These are phyloP conservation scores for Fusarium hostae DNA, from an alignment of 2,329 filamentous ascomycete species.

Conservation along the genomic window DNA sequence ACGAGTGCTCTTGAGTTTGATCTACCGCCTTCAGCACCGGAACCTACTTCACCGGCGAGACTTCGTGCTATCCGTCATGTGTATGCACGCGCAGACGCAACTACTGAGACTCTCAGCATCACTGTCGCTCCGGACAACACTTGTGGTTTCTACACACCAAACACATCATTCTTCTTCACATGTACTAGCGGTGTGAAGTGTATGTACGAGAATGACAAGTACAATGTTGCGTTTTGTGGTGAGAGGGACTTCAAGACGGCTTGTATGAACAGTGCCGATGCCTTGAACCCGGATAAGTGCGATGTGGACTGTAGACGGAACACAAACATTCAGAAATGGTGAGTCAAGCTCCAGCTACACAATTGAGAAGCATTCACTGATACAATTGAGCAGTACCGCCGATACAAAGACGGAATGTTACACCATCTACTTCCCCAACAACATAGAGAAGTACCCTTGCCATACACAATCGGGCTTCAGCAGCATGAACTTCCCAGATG, in stretches of 20 bases:
- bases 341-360: not conserved
- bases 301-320: conserved; percentile 27
- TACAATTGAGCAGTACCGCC: conserved; percentile 4
- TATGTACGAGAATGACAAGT: conserved; percentile 31
- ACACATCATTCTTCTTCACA: conserved; percentile 12
- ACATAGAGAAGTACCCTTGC: conserved; percentile 17
- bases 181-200: conserved; percentile 10
- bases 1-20: conserved; percentile 20
- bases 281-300: conserved; percentile 11
- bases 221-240: conserved; percentile 28
- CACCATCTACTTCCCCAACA: conserved; percentile 21
- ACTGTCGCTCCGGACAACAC: conserved; percentile 18
- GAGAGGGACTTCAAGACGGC: conserved; percentile 12
- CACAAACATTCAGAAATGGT: conserved; percentile 31
- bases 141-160: conserved; percentile 17
- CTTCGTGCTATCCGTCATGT: not conserved
- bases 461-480: conserved; percentile 10
- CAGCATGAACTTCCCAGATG: conserved; percentile 15
- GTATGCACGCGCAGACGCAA: conserved; percentile 9
- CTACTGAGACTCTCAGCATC: conserved; percentile 13
- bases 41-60: conserved; percentile 12
- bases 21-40: conserved; percentile 21
- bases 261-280: conserved; percentile 15
- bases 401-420: conserved; percentile 8
- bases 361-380: not conserved